Percentiles rank a stretch among this genome's conserved stretches.
These are phyloP conservation scores for Nemania abortiva DNA, from an alignment of 2,329 filamentous ascomycete genomes.

Conservation along the genomic window DNA sequence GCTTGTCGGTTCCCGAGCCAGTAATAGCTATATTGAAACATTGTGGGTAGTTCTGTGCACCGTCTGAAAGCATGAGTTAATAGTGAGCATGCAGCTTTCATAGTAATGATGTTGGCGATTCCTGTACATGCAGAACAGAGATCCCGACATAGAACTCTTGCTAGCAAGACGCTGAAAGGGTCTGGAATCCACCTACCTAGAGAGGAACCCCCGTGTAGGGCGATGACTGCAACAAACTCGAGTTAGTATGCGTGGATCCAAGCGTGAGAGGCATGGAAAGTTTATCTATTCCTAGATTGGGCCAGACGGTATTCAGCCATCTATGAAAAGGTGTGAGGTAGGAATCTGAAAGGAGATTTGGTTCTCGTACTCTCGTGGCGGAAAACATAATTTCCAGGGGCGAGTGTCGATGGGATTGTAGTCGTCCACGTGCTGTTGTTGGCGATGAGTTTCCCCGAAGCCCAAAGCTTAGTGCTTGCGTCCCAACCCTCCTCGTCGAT, in stretches of 20 bases:
- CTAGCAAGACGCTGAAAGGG: background rate
- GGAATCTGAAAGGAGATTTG: background rate
- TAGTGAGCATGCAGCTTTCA: background rate
- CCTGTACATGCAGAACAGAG: background rate
- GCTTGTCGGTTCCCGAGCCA: constrained; percentile 58
- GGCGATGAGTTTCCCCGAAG: constrained; percentile 56
- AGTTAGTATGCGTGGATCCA: constrained; percentile 6
- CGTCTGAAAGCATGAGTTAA: constrained; percentile 48
- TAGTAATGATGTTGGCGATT: background rate
- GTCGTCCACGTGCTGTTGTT: constrained; percentile 61
- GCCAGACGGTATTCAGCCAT: background rate
- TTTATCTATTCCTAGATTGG: too few relatives aligned
- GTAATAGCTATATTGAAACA: constrained; percentile 69
- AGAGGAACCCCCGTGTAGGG: constrained; percentile 56
- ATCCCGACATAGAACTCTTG: too few relatives aligned
- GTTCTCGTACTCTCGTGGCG: constrained; percentile 56
- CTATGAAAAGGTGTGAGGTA: background rate
- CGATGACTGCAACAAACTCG: constrained; percentile 52
- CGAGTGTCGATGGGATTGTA: constrained; percentile 57
- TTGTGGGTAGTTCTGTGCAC: constrained; percentile 63
- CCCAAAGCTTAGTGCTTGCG: constrained; percentile 49
- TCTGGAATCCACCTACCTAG: constrained; percentile 2
- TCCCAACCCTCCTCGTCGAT: constrained; percentile 49
- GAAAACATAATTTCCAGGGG: constrained; percentile 61
- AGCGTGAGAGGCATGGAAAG: background rate